A percentile compares a stretch with the other conserved stretches of the same genome.
These are phyloP conservation scores for Daldinia childiae DNA, from an alignment of 495 filamentous ascomycete species.

Conservation along the genomic window DNA sequence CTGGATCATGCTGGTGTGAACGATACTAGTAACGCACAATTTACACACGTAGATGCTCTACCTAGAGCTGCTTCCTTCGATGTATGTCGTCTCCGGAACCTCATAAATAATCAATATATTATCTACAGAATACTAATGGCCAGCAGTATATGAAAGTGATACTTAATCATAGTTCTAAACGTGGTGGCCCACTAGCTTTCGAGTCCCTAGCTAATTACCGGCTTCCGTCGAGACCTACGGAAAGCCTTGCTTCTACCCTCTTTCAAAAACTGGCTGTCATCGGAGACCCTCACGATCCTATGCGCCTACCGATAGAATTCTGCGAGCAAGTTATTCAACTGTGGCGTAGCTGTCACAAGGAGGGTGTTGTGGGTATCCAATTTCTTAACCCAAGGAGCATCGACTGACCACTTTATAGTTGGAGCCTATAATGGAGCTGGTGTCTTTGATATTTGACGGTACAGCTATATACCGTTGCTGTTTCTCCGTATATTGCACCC, in stretches of 20 bases:
- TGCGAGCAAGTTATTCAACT: conserved; percentile 54
- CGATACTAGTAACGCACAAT: conserved; percentile 16
- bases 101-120: not conserved
- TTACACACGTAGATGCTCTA: conserved; percentile 18
- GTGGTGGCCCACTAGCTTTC: conserved; percentile 51
- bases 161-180: conserved; percentile 53
- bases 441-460: conserved; percentile 52
- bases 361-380: conserved; percentile 41
- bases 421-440: conserved; percentile 55
- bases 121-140: conserved; percentile 23
- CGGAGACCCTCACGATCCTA: conserved; percentile 48
- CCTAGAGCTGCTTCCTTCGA: conserved; percentile 44
- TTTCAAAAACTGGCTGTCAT: conserved; percentile 54
- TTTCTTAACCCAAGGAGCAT: not conserved
- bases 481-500: conserved; percentile 55
- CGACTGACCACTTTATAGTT: conserved; percentile 44
- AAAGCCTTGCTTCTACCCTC: conserved; percentile 55
- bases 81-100: conserved; percentile 40
- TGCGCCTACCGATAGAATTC: conserved; percentile 55
- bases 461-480: conserved; percentile 50
- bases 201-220: conserved; percentile 54
- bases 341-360: conserved; percentile 56
- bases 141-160: conserved; percentile 54
- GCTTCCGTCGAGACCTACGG: conserved; percentile 52
- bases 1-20: conserved; percentile 30